Conservation (phyloP, 371 early-diverging fungal genomes). For the Haplosporangium sp. region DNA sequence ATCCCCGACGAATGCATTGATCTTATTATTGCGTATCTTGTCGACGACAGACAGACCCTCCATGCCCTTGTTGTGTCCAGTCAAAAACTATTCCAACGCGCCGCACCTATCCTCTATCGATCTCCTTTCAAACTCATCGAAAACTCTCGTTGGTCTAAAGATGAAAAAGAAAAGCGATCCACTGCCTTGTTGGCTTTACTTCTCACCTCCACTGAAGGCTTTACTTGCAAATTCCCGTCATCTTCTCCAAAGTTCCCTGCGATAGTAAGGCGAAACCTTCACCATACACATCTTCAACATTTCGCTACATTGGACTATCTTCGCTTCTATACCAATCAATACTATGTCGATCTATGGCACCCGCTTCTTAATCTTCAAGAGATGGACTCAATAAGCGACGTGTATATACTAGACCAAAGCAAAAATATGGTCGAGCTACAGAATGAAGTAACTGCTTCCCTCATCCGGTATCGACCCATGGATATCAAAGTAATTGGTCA, state of each 20-base stretch:
- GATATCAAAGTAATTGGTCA: constrained; percentile 36
- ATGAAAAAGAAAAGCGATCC: constrained; percentile 32
- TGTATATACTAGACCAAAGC: constrained; percentile 15
- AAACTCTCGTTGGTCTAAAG: constrained; percentile 16
- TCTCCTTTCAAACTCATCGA: constrained; percentile 48
- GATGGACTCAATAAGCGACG: neutral
- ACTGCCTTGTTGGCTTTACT: constrained; percentile 32
- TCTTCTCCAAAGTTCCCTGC: neutral
- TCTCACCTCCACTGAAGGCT: constrained; percentile 15
- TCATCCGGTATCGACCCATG: constrained; percentile 28
- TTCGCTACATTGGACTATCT: constrained; percentile 37
- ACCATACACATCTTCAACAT: neutral
- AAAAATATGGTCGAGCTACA: constrained; percentile 21
- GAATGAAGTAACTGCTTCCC: constrained; percentile 16
- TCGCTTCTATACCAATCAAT: constrained; percentile 38
- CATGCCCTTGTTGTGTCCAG: constrained; percentile 43
- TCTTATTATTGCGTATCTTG: constrained; percentile 43
- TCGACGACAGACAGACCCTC: constrained; percentile 38
- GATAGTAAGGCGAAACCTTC: neutral
- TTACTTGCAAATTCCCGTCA: neutral
- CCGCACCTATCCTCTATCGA: constrained; percentile 45
- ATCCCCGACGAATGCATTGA: constrained; percentile 54
- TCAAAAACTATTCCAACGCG: constrained; percentile 35
- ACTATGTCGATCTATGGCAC: constrained; percentile 28
- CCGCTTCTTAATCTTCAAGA: constrained; percentile 15